Conservation (phyloP, 306 rosid genomes). For the Acacia crassicarpa region DNA sequence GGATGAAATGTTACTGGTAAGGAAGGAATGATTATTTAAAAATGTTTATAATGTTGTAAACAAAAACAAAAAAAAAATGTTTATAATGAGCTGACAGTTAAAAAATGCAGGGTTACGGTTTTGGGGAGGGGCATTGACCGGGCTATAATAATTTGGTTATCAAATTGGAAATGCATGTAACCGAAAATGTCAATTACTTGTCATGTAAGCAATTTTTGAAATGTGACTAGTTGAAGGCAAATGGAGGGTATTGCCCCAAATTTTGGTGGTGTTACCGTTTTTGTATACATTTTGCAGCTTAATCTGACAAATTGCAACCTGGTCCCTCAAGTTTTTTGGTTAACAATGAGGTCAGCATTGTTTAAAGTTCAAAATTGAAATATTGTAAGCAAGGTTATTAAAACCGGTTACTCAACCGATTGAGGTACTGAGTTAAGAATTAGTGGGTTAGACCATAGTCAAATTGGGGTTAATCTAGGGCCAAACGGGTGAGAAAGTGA, state of each 20-base stretch:
- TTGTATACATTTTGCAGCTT: background rate
- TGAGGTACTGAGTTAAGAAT: too few species aligned
- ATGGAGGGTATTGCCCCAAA: background rate
- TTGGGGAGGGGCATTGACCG: conserved; percentile 39
- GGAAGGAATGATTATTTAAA: too few species aligned
- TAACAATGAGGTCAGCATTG: too few species aligned
- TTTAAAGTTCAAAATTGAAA: background rate
- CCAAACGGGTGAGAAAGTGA: too few species aligned
- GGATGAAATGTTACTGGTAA: too few species aligned
- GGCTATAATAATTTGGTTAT: conserved; percentile 16
- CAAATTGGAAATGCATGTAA: background rate
- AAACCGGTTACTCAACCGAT: too few species aligned
- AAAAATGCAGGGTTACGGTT: background rate
- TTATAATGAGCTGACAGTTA: background rate
- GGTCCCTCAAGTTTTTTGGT: background rate
- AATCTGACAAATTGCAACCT: background rate
- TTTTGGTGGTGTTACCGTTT: background rate
- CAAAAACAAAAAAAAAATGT: too few species aligned
- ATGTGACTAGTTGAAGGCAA: background rate
- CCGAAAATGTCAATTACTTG: background rate
- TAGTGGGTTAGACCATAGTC: too few species aligned
- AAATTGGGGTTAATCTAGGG: too few species aligned
- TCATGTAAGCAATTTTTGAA: background rate
- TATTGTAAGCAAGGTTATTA: background rate
- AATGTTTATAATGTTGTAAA: too few species aligned